A percentile compares a stretch with the other conserved stretches of the same genome.
Conservation (phyloP, 208 protist genomes). For the Angomonas deanei region DNA sequence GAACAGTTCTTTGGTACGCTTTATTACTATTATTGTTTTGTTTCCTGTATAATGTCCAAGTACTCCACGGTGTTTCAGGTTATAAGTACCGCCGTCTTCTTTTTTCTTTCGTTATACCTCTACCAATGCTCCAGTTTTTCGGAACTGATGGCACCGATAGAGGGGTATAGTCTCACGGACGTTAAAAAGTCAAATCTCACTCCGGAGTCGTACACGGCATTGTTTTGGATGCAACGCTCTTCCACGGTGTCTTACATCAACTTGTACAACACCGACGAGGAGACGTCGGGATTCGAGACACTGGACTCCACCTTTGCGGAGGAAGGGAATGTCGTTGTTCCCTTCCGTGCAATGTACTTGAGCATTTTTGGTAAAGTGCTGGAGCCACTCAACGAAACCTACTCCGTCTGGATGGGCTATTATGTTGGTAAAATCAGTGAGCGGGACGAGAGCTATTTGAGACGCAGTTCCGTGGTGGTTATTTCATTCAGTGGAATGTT, state of each 20-base stretch:
- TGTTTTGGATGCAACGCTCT: slow-evolving; percentile 35
- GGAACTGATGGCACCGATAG: not conserved
- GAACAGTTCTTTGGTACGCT: too few species aligned
- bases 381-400: not conserved
- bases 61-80: too few species aligned
- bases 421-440: too few species aligned
- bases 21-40: too few species aligned
- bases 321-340: slow-evolving; percentile 25
- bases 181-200: too few species aligned
- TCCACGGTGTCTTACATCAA: slow-evolving; percentile 8
- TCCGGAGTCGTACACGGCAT: slow-evolving; percentile 16
- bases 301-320: slow-evolving; percentile 7
- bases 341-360: slow-evolving; percentile 39
- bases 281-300: not conserved
- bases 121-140: not conserved
- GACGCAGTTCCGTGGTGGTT: not conserved
- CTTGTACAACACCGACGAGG: slow-evolving; percentile 26
- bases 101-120: slow-evolving; percentile 2
- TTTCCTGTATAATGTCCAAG: too few species aligned
- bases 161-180: too few species aligned
- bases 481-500: not conserved
- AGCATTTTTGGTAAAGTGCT: slow-evolving; percentile 13
- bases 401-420: too few species aligned
- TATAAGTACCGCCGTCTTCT: not conserved
- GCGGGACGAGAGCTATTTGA: too few species aligned